These are phyloP conservation scores for Trichosporon sp. DNA, from an alignment of 1,284 basidiomycete genomes.

Conservation along the genomic window DNA sequence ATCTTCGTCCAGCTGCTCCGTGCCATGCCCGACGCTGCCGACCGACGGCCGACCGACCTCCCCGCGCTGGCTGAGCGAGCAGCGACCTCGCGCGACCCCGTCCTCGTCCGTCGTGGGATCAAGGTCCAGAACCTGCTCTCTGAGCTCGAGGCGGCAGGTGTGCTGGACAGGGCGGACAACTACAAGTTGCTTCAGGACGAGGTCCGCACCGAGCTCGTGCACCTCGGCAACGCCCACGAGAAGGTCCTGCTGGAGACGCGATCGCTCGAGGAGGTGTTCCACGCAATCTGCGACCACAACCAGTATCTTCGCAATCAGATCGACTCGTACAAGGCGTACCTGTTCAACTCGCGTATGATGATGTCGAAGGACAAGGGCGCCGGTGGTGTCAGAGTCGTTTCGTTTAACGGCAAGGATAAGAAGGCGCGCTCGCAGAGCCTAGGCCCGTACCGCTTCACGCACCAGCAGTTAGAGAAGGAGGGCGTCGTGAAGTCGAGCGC, in stretches of 20 bases:
- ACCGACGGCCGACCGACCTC: constrained; percentile 86
- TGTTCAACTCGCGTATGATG: constrained; percentile 93
- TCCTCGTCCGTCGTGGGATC: constrained; percentile 92
- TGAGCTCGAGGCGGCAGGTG: constrained; percentile 87
- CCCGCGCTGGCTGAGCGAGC: constrained; percentile 89
- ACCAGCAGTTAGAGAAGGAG: constrained; percentile 97
- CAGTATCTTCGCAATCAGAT: constrained; percentile 93
- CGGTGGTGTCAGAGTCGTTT: constrained; percentile 85
- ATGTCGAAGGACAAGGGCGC: constrained; percentile 81
- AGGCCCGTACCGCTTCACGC: constrained; percentile 95
- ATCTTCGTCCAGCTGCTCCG: constrained; percentile 98
- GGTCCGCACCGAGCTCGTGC: constrained; percentile 89
- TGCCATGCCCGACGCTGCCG: constrained; percentile 80
- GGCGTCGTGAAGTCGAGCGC: constrained; percentile 99
- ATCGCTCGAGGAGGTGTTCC: constrained; percentile 92
- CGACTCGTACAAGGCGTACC: constrained; percentile 99
- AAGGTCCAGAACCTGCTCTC: constrained; percentile 99
- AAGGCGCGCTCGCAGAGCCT: constrained; percentile 83
- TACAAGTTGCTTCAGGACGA: constrained; percentile 97
- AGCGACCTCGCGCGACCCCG: constrained; percentile 94
- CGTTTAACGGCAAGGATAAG: constrained; percentile 96
- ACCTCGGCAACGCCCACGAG: constrained; percentile 93
- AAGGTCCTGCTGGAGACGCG: constrained; percentile 92
- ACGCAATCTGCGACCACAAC: constrained; percentile 99
- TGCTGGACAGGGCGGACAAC: constrained; percentile 79